These are phyloP conservation scores for Carex littledalei DNA, from an alignment of 176 grass and related monocot genomes.

Conservation along the genomic window DNA sequence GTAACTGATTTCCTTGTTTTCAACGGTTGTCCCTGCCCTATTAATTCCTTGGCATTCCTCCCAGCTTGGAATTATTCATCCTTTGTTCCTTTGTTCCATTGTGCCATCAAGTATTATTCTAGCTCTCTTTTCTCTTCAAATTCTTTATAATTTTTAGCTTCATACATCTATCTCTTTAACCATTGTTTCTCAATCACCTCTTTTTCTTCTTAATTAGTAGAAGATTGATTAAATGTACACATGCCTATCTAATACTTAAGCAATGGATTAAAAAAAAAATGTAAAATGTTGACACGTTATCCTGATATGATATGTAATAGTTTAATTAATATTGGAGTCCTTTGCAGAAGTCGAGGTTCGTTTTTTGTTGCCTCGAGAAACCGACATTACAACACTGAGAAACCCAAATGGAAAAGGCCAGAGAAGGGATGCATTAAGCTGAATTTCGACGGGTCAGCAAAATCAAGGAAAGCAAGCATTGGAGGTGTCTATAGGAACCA, in stretches of 20 bases:
- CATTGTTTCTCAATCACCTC: neutral
- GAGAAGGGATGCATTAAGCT: constrained; percentile 54
- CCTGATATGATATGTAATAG: constrained; percentile 7
- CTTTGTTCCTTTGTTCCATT: neutral
- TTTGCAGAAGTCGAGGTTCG: constrained; percentile 9
- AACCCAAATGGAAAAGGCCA: constrained; percentile 47
- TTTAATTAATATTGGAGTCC: neutral
- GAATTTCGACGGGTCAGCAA: constrained; percentile 84
- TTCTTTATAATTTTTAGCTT: neutral
- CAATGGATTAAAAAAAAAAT: neutral
- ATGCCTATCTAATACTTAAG: neutral
- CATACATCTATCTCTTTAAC: neutral
- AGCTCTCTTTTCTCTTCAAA: neutral
- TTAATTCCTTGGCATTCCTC: neutral
- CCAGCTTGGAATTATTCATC: constrained; percentile 7
- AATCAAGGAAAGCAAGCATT: constrained; percentile 57
- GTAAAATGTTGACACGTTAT: neutral
- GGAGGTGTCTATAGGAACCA: constrained; percentile 72
- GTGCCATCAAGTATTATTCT: neutral
- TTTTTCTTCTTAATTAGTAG: neutral
- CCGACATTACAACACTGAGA: neutral
- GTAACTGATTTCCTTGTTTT: constrained; percentile 9
- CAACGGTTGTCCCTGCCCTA: neutral
- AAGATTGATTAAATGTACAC: neutral
- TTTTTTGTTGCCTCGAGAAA: neutral